Evolutionary conservation across 2,329 filamentous ascomycete genomes (phyloP).

Genomic region (Fusarium sp.): DNA sequence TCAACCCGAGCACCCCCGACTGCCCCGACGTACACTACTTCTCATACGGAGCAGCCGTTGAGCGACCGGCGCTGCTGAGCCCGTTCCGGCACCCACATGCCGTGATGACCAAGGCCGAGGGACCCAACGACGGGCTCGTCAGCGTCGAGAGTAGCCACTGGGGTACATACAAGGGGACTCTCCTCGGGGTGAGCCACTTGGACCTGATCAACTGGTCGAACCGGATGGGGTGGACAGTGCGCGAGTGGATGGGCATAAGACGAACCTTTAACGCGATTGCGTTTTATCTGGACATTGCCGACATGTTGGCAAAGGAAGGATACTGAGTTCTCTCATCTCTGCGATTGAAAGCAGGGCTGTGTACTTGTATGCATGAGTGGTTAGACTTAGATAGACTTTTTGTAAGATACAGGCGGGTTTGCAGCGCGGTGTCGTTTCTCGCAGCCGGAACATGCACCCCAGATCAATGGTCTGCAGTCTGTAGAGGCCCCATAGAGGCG

Average conservation of each 20-base stretch:
- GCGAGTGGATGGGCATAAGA: slow-evolving; percentile 64
- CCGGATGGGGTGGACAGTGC: slow-evolving; percentile 64
- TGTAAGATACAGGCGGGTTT: not conserved
- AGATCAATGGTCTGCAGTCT: not conserved
- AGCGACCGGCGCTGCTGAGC: slow-evolving; percentile 69
- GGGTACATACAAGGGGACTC: slow-evolving; percentile 73
- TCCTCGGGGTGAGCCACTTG: slow-evolving; percentile 71
- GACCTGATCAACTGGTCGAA: slow-evolving; percentile 79
- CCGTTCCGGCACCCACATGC: slow-evolving; percentile 67
- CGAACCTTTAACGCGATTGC: slow-evolving; percentile 75
- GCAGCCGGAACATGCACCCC: slow-evolving; percentile 1
- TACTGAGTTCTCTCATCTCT: slow-evolving; percentile 42
- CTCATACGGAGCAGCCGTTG: slow-evolving; percentile 68
- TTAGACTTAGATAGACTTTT: slow-evolving; percentile 5
- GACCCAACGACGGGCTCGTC: slow-evolving; percentile 75
- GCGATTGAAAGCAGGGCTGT: not conserved
- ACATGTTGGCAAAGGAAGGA: slow-evolving; percentile 79
- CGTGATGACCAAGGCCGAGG: slow-evolving; percentile 64
- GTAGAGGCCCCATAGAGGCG: not conserved
- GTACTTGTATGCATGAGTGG: not conserved
- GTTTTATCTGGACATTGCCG: slow-evolving; percentile 73
- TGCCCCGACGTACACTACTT: slow-evolving; percentile 67
- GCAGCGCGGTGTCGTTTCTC: not conserved
- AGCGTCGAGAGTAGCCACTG: slow-evolving; percentile 72
- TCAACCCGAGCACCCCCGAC: slow-evolving; percentile 70